Evolutionary conservation across 345 rosid genomes (phyloP).

Genomic region (Rubroshorea leprosula): DNA sequence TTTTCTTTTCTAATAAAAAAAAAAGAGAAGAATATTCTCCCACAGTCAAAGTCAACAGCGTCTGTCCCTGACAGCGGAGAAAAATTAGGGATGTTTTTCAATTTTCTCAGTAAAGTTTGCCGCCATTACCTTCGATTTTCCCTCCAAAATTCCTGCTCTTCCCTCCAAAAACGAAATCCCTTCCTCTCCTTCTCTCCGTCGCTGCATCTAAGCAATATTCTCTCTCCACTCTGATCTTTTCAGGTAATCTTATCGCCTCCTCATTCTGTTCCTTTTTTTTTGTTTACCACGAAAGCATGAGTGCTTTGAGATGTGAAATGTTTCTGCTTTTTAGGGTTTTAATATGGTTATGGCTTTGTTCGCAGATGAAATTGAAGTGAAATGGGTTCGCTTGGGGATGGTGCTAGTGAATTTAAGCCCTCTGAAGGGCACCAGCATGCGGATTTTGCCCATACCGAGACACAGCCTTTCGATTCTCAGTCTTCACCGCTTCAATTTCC

Average conservation of each 20-base stretch:
- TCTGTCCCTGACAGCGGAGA: too few species aligned
- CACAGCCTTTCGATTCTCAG: conserved; percentile 32
- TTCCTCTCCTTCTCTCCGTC: not conserved
- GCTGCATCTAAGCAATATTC: not conserved
- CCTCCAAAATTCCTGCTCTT: not conserved
- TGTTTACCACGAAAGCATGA: too few species aligned
- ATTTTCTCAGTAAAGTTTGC: not conserved
- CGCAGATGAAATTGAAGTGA: conserved; percentile 20
- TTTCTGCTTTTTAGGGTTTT: conserved; percentile 9
- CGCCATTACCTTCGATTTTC: not conserved
- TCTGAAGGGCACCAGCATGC: not conserved
- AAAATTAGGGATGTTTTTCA: too few species aligned
- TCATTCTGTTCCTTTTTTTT: too few species aligned
- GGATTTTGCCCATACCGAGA: conserved; percentile 18
- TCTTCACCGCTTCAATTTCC: conserved; percentile 19
- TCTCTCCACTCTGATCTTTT: not conserved
- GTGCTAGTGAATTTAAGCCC: not conserved
- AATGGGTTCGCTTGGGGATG: conserved; percentile 21
- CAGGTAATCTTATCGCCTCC: not conserved
- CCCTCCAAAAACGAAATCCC: not conserved
- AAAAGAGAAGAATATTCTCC: too few species aligned
- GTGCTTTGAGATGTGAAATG: too few species aligned
- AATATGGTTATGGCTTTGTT: not conserved
- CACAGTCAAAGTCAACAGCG: too few species aligned
- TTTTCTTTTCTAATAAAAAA: too few species aligned